Conservation (phyloP, 139 green algal species). For the Nannochloris sp. region DNA sequence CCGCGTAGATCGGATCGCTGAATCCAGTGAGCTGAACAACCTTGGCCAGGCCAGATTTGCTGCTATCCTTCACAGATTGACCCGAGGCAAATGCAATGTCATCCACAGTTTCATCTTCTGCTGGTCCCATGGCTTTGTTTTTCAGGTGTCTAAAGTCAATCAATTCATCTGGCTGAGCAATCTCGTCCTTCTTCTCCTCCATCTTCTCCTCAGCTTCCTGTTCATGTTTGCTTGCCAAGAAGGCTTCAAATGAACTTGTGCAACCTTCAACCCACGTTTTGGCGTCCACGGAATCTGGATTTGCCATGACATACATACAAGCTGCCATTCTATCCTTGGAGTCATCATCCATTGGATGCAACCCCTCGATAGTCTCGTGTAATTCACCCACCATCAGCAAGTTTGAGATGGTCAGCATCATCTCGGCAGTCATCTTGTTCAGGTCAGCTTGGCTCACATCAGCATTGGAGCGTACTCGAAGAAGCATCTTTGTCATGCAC, state of each 20-base stretch:
- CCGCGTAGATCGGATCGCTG: slow-evolving; percentile 91
- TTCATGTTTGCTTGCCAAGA: slow-evolving; percentile 63
- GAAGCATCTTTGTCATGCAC: slow-evolving; percentile 83
- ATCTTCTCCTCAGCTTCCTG: slow-evolving; percentile 58
- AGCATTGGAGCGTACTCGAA: slow-evolving; percentile 55
- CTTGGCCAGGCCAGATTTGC: slow-evolving; percentile 53
- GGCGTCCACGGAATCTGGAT: slow-evolving; percentile 12
- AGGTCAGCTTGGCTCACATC: slow-evolving; percentile 21
- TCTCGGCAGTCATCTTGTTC: slow-evolving; percentile 46
- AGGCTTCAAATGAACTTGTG: slow-evolving; percentile 56
- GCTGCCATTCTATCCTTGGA: slow-evolving; percentile 67
- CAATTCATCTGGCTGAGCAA: slow-evolving; percentile 68
- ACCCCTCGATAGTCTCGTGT: slow-evolving; percentile 10
- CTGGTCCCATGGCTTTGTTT: slow-evolving; percentile 70
- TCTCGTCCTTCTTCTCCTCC: slow-evolving; percentile 11
- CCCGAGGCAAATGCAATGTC: slow-evolving; percentile 25
- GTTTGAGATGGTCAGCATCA: slow-evolving; percentile 73
- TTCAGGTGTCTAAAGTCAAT: slow-evolving; percentile 85
- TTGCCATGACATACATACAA: slow-evolving; percentile 56
- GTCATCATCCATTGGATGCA: slow-evolving; percentile 69
- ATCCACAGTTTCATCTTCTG: slow-evolving; percentile 49
- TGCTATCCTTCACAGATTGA: slow-evolving; percentile 1
- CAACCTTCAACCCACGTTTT: slow-evolving; percentile 76
- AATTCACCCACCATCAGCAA: slow-evolving; percentile 79
- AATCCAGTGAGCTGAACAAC: slow-evolving; percentile 97